Evolutionary conservation across 139 green algal species (phyloP).

Genomic region (Chlorella sp.): DNA sequence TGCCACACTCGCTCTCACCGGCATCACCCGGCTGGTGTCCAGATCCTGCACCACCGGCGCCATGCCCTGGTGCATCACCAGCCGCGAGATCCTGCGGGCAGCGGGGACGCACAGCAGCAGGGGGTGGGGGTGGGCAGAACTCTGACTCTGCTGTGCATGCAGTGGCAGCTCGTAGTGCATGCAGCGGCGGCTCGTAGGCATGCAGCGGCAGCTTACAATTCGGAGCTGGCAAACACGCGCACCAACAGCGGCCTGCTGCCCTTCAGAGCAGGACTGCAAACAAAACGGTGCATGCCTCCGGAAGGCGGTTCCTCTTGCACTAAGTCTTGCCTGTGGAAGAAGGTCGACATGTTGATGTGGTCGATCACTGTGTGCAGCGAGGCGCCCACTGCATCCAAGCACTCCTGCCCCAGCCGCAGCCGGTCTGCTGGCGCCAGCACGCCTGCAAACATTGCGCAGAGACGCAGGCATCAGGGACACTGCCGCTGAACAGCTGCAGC

Average conservation of each 20-base stretch:
- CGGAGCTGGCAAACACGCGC: no score
- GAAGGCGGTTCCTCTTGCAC: no score
- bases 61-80: not conserved
- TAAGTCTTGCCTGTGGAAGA: conserved; percentile 4
- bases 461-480: no score
- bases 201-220: not conserved
- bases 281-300: not conserved
- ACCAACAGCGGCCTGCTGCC: not conserved
- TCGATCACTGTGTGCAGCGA: not conserved
- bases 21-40: not conserved
- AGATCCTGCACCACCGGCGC: not conserved
- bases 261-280: not conserved
- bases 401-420: not conserved
- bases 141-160: no score
- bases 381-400: not conserved
- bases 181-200: not conserved
- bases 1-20: not conserved
- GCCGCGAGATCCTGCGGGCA: not conserved
- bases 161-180: not conserved
- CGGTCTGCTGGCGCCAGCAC: not conserved
- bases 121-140: no score
- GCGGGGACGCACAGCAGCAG: not conserved
- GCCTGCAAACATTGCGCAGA: not conserved
- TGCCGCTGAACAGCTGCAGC: no score
- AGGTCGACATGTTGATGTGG: conserved; percentile 37